Evolutionary conservation across 257 asterid species (phyloP).

Genomic region (Solanum clarkiae): DNA sequence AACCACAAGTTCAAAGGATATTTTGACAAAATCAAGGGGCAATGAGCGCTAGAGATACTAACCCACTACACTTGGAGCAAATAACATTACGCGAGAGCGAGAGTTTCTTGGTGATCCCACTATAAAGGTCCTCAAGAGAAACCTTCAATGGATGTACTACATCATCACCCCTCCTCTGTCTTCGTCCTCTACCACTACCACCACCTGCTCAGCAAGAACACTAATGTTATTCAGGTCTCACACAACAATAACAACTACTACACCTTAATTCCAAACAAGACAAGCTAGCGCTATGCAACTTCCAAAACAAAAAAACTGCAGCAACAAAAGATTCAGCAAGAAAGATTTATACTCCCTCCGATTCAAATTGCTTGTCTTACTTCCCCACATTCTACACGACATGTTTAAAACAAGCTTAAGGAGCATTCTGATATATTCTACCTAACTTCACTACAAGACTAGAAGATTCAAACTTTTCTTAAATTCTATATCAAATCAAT

Average conservation of each 20-base stretch:
- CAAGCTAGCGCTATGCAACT: not conserved
- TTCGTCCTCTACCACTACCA: slow-evolving; percentile 54
- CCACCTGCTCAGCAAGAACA: slow-evolving; percentile 26
- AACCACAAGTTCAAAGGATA: not conserved
- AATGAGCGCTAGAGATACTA: not conserved
- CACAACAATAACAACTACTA: not conserved
- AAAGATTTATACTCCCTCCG: not conserved
- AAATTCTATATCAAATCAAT: not conserved
- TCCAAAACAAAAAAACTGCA: not conserved
- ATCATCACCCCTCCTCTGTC: slow-evolving; percentile 64
- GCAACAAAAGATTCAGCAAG: not conserved
- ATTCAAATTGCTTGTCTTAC: not conserved
- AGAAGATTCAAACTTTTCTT: not conserved
- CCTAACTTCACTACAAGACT: not conserved
- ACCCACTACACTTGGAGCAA: slow-evolving; percentile 67
- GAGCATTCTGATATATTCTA: not conserved
- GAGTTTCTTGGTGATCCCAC: slow-evolving; percentile 50
- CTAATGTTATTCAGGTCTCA: not conserved
- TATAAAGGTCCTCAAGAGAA: slow-evolving; percentile 48
- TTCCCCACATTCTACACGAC: too few relatives aligned
- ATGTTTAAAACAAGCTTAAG: too few relatives aligned
- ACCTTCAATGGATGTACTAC: slow-evolving; percentile 61
- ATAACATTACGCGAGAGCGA: slow-evolving; percentile 51
- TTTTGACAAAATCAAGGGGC: not conserved
- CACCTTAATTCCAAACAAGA: not conserved